Evolutionary conservation across 75 land plant genomes (phyloP).

Genomic region (Pinus tabuliformis): DNA sequence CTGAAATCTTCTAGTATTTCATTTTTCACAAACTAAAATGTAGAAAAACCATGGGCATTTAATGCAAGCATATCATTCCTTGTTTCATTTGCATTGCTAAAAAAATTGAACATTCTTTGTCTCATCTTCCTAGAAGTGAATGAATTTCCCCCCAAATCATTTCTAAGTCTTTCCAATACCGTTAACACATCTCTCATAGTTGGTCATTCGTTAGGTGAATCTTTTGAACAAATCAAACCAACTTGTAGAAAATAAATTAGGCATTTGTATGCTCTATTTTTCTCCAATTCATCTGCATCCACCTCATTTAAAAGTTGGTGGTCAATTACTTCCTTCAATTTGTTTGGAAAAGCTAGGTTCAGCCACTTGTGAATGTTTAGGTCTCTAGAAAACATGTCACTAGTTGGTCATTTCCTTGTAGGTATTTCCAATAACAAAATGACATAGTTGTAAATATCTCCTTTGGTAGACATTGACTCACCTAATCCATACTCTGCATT

Average conservation of each 20-base stretch:
- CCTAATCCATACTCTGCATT: slow-evolving; percentile 23
- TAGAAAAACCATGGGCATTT: too few relatives aligned
- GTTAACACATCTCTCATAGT: slow-evolving; percentile 18
- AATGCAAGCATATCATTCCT: too few relatives aligned
- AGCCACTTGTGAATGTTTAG: neutral
- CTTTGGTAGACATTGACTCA: slow-evolving; percentile 15
- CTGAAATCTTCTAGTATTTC: too few relatives aligned
- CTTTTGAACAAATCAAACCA: slow-evolving; percentile 24
- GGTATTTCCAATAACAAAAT: slow-evolving; percentile 25
- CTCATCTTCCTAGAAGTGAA: too few relatives aligned
- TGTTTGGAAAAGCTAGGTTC: neutral
- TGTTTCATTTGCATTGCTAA: too few relatives aligned
- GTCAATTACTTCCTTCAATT: neutral
- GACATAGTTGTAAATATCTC: slow-evolving; percentile 34
- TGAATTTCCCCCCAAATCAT: too few relatives aligned
- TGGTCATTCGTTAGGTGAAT: slow-evolving; percentile 24
- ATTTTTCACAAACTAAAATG: too few relatives aligned
- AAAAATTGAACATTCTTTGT: too few relatives aligned
- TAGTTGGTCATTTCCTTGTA: slow-evolving; percentile 9
- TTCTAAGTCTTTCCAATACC: too few relatives aligned
- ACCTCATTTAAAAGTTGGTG: neutral
- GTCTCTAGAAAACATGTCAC: neutral
- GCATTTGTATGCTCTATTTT: neutral
- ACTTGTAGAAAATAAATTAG: neutral
- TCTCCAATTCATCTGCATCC: neutral